Percentiles rank a stretch among this genome's conserved stretches.
Conservation (phyloP, 495 filamentous ascomycete species). For the Penicillium arizonense region DNA sequence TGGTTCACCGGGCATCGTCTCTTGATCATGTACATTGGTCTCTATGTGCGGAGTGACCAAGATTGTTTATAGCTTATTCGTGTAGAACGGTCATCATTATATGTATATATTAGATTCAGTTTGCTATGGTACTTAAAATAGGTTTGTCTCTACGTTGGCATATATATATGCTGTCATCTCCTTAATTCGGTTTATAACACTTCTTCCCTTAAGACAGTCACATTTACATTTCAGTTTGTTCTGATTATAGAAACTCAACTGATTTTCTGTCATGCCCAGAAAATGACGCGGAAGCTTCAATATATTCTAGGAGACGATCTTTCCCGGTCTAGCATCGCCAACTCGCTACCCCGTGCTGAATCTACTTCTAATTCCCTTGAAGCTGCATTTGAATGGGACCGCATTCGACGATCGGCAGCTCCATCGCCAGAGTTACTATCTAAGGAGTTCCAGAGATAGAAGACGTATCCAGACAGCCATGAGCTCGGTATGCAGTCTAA, state of each 20-base stretch:
- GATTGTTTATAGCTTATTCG: not conserved
- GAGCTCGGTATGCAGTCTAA: not conserved
- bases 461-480: not conserved
- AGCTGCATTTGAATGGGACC: not conserved
- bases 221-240: not conserved
- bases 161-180: not conserved
- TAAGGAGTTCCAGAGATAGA: not conserved
- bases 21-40: not conserved
- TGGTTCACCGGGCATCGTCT: not conserved
- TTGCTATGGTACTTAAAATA: not conserved
- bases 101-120: not conserved
- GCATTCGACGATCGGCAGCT: not conserved
- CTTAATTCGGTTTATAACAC: not conserved
- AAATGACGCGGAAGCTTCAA: constrained; percentile 1
- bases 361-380: not conserved
- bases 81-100: not conserved
- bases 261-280: not conserved
- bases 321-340: not conserved
- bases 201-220: not conserved
- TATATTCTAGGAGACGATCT: not conserved
- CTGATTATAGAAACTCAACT: not conserved
- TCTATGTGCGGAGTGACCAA: not conserved
- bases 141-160: not conserved
- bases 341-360: not conserved
- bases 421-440: not conserved